Conservation (phyloP, 2,329 filamentous ascomycete genomes). For the Pestalotiopsis sp. region DNA sequence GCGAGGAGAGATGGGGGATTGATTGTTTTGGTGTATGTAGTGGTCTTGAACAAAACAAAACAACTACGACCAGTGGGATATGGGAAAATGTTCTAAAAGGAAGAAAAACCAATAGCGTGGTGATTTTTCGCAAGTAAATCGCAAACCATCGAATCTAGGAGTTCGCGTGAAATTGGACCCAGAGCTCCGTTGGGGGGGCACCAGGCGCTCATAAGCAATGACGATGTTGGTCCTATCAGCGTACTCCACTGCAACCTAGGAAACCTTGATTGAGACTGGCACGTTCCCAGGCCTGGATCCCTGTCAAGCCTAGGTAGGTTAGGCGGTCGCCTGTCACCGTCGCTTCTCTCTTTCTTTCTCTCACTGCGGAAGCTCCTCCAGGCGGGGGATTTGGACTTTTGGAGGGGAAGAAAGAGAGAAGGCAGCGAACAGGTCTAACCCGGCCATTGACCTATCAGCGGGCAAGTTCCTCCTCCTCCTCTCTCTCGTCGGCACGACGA, state of each 20-base stretch:
- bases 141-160: background rate
- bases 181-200: slow-evolving; percentile 1
- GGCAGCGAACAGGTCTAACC: background rate
- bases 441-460: slow-evolving; percentile 18
- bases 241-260: slow-evolving; percentile 5
- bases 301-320: background rate
- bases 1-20: background rate
- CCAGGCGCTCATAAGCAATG: slow-evolving; percentile 8
- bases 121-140: background rate
- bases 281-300: background rate
- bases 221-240: slow-evolving; percentile 12
- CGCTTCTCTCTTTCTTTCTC: background rate
- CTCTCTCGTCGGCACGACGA: background rate
- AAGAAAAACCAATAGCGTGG: background rate
- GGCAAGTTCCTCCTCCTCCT: background rate
- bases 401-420: background rate
- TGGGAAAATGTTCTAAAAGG: background rate
- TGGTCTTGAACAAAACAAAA: background rate
- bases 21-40: background rate
- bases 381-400: too few relatives aligned
- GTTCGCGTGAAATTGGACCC: background rate
- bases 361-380: too few relatives aligned
- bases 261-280: slow-evolving; percentile 5
- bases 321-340: background rate
- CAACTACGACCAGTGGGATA: background rate